Evolutionary conservation across 495 filamentous ascomycete genomes (phyloP).

Genomic region (Aspergillus diversus): DNA sequence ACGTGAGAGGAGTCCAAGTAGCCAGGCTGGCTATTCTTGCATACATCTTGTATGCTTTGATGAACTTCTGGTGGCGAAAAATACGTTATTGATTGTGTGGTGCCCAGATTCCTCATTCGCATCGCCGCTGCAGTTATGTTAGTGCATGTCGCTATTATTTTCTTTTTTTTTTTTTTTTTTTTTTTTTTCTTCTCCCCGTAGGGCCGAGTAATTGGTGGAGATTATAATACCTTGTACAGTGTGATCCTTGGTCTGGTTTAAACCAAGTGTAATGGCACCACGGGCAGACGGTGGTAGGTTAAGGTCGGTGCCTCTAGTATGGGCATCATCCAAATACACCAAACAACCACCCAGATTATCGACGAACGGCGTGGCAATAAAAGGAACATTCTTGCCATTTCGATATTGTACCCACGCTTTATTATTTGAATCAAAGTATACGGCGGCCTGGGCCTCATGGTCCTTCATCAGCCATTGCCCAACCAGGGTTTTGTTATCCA

Average conservation of each 20-base stretch:
- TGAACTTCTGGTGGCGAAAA: slow-evolving; percentile 62
- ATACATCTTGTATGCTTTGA: slow-evolving; percentile 50
- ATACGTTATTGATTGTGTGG: slow-evolving; percentile 64
- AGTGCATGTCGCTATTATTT: not conserved
- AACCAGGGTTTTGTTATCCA: slow-evolving; percentile 54
- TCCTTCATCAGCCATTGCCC: slow-evolving; percentile 51
- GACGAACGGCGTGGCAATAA: slow-evolving; percentile 62
- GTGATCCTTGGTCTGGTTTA: slow-evolving; percentile 67
- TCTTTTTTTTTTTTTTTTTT: too few species aligned
- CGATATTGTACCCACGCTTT: slow-evolving; percentile 47
- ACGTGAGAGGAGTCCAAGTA: slow-evolving; percentile 52
- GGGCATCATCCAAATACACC: slow-evolving; percentile 75
- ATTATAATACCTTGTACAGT: slow-evolving; percentile 66
- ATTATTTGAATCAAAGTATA: slow-evolving; percentile 58
- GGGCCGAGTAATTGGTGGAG: too few species aligned
- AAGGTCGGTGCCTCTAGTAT: slow-evolving; percentile 76
- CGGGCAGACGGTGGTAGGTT: slow-evolving; percentile 59
- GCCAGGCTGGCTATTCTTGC: slow-evolving; percentile 14
- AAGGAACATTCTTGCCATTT: slow-evolving; percentile 43
- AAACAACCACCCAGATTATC: slow-evolving; percentile 63
- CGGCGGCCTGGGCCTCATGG: slow-evolving; percentile 49
- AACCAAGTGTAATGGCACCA: slow-evolving; percentile 72
- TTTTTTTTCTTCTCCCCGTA: too few species aligned
- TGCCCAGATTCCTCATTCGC: slow-evolving; percentile 62
- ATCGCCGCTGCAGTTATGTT: slow-evolving; percentile 57